A percentile compares a stretch with the other conserved stretches of the same genome.
Evolutionary conservation across 495 filamentous ascomycete genomes (phyloP).

Genomic region (Thozetella sp.): DNA sequence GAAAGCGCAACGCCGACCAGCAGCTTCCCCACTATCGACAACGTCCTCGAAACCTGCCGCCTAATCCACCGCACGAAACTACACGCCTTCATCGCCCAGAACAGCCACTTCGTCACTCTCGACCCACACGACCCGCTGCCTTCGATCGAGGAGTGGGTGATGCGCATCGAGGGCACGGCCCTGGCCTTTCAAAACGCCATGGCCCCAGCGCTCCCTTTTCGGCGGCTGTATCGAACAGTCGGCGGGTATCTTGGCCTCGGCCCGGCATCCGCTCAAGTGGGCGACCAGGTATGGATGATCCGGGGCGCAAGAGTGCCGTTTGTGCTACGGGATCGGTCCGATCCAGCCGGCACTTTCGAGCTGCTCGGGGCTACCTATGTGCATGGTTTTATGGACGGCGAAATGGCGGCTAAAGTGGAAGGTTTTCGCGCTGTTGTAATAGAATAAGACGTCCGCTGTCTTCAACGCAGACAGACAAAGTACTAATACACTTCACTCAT

Average conservation of each 20-base stretch:
- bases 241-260: constrained; percentile 8
- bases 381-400: constrained; percentile 23
- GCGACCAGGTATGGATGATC: constrained; percentile 22
- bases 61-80: not conserved
- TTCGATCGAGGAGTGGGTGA: not conserved
- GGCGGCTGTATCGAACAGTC: not conserved
- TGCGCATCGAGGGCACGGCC: not conserved
- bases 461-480: too few relatives aligned
- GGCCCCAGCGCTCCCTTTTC: not conserved
- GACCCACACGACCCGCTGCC: not conserved
- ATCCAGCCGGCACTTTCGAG: constrained; percentile 17
- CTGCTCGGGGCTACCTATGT: constrained; percentile 15
- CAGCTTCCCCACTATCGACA: not conserved
- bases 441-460: not conserved
- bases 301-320: constrained; percentile 17
- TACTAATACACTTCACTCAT: too few relatives aligned
- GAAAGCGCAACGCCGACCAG: too few relatives aligned
- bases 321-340: constrained; percentile 15
- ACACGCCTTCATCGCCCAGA: not conserved
- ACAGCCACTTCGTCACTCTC: not conserved
- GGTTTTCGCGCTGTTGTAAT: constrained; percentile 8
- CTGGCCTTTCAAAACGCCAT: not conserved
- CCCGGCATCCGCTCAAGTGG: constrained; percentile 26
- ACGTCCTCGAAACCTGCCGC: not conserved
- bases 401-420: constrained; percentile 17